Conservation (phyloP, 345 rosid species). For the Turnera subulata region DNA sequence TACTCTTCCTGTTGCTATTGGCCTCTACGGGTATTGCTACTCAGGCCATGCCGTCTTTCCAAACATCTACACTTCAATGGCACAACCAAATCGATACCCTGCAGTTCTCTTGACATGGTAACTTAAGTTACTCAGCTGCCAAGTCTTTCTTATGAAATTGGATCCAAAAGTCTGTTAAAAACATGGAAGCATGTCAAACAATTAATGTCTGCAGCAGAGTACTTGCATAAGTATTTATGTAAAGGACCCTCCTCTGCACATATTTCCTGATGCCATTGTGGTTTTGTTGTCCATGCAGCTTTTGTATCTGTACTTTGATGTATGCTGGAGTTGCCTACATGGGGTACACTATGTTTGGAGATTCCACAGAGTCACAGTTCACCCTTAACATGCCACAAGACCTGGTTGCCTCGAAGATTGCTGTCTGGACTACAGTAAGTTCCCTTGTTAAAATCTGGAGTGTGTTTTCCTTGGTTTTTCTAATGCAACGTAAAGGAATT, state of each 20-base stretch:
- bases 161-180: too few relatives aligned
- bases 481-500: neutral
- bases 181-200: too few relatives aligned
- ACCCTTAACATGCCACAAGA: constrained; percentile 88
- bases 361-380: constrained; percentile 64
- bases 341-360: constrained; percentile 96
- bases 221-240: too few relatives aligned
- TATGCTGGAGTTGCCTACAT: constrained; percentile 77
- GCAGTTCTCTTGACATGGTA: constrained; percentile 73
- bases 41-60: constrained; percentile 99
- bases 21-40: constrained; percentile 90
- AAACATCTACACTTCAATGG: constrained; percentile 92
- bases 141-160: too few relatives aligned
- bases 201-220: too few relatives aligned
- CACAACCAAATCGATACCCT: constrained; percentile 63
- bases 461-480: neutral
- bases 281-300: constrained; percentile 38
- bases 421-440: constrained; percentile 89
- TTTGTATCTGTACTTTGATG: constrained; percentile 61
- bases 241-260: neutral
- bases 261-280: neutral
- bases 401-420: constrained; percentile 85
- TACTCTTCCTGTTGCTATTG: constrained; percentile 89
- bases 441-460: neutral
- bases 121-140: too few relatives aligned